These are phyloP conservation scores for Helminthosporium solani DNA, from an alignment of 2,329 filamentous ascomycete genomes.

Conservation along the genomic window DNA sequence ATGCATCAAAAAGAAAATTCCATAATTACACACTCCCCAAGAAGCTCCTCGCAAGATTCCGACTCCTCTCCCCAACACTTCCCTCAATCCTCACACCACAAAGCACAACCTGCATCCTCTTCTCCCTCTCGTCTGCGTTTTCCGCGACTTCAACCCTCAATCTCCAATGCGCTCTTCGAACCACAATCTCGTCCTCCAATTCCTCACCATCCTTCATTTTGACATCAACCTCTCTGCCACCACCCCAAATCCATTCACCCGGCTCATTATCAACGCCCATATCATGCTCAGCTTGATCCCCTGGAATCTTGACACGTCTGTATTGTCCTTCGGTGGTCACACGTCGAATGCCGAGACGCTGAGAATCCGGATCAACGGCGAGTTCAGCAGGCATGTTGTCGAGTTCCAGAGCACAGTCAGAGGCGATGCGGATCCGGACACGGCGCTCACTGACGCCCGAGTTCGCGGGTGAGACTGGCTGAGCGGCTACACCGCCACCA, in stretches of 20 bases:
- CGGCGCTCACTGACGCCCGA: slow-evolving; percentile 69
- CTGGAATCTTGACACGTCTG: slow-evolving; percentile 16
- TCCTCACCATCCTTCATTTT: slow-evolving; percentile 15
- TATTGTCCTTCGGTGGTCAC: background rate
- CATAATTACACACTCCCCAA: slow-evolving; percentile 39
- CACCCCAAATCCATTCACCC: slow-evolving; percentile 21
- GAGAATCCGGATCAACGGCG: slow-evolving; percentile 13
- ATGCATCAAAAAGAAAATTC: too few relatives aligned
- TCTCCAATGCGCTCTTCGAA: slow-evolving; percentile 44
- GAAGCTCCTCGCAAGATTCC: slow-evolving; percentile 68
- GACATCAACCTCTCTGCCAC: slow-evolving; percentile 7
- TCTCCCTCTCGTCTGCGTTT: slow-evolving; percentile 55
- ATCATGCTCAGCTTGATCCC: slow-evolving; percentile 38
- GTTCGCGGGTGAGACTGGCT: slow-evolving; percentile 66
- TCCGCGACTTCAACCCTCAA: slow-evolving; percentile 57
- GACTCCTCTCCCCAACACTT: slow-evolving; percentile 62
- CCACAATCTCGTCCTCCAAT: slow-evolving; percentile 33
- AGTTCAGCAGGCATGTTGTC: slow-evolving; percentile 25
- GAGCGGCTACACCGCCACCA: slow-evolving; percentile 60
- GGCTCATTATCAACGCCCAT: slow-evolving; percentile 2
- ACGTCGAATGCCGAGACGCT: slow-evolving; percentile 19
- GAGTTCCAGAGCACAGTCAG: slow-evolving; percentile 26
- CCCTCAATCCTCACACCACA: slow-evolving; percentile 76
- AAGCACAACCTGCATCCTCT: slow-evolving; percentile 67
- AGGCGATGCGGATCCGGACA: slow-evolving; percentile 49